Evolutionary conservation across 2,329 filamentous ascomycete species (phyloP), one percentile per base, ranked within the genome.

Genomic region (Penicillium digitatum): DNA sequence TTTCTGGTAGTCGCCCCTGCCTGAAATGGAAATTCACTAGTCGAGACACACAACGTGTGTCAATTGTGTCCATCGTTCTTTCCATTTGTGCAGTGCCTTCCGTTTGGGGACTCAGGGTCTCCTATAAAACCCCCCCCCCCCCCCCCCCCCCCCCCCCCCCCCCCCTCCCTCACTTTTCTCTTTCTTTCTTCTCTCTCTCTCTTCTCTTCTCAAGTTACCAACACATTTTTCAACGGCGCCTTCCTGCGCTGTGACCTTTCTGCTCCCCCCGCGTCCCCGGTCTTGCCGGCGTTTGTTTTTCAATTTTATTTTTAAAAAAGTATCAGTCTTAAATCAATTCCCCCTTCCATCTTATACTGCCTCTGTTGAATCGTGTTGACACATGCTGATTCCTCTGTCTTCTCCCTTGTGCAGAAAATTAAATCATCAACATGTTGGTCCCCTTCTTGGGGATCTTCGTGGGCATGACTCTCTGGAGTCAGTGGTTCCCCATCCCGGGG

Each of bases 381-480:
- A 20, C 16, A 16, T 48, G 31, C 44, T 54, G 20, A 54, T 20
- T 2, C 5, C 12, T 24, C 22, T 22, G 12, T 35, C n/a, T 27
- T 14, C 10, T 34, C 12, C 20, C 20, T 2, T 16, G 5, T 20
- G 2, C 27, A 37, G n/a, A 35, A 37, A 29, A 51, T n/a, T n/a
- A 20, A 51, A 51, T 31, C 34, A 31, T 50, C 22, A 63, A 48
- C 29, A 62, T 68, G 59, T 38, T 67, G 40, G 27, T 68, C 29
- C 56, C 62, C 5, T 57, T 69, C 31, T 20, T 67, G 31, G 54
- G 59, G 3, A 27, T 65, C 29, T 56, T 65, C 38, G 24, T 61
- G 40, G 39, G 60, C 38, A 32, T 69, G 37, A 56, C 63, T 45
- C 54, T 69, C 27, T 66, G 63, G 63, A 63, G 66, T 29, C 52